Evolutionary conservation across 2,329 filamentous ascomycete species (phyloP).

Genomic region (Penicillium paneum): DNA sequence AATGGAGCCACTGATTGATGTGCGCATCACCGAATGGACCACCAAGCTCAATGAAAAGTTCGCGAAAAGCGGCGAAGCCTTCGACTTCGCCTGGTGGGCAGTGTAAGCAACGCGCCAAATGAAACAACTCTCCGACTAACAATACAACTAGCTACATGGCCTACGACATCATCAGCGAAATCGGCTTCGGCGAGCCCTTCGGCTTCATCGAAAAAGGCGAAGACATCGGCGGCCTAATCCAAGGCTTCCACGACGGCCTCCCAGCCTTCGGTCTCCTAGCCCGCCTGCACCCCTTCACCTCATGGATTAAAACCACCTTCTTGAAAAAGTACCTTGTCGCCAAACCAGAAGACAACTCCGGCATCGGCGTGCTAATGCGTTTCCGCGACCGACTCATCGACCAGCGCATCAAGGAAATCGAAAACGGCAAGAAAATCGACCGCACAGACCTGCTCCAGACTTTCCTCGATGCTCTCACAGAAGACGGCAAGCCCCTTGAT

Average conservation of each 20-base stretch:
- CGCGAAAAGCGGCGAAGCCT: conserved; percentile 42
- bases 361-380: conserved; percentile 56
- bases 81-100: conserved; percentile 58
- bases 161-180: conserved; percentile 57
- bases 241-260: conserved; percentile 54
- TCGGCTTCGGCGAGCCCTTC: conserved; percentile 56
- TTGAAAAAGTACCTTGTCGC: conserved; percentile 54
- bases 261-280: conserved; percentile 52
- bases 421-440: conserved; percentile 43
- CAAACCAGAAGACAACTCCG: conserved; percentile 52
- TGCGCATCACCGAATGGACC: conserved; percentile 51
- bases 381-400: conserved; percentile 55
- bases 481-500: conserved; percentile 47
- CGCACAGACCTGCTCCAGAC: conserved; percentile 56
- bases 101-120: conserved; percentile 33
- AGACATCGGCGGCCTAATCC: conserved; percentile 54
- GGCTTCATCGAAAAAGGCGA: conserved; percentile 54
- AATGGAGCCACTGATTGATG: conserved; percentile 58
- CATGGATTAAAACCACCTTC: conserved; percentile 54
- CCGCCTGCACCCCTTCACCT: conserved; percentile 54
- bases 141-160: conserved; percentile 45
- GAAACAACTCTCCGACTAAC: not conserved
- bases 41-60: conserved; percentile 49
- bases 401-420: conserved; percentile 49
- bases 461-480: conserved; percentile 44